Base-by-base conservation (phyloP, 2,329 filamentous ascomycete species). In the Verticillium klebahnii region DNA sequence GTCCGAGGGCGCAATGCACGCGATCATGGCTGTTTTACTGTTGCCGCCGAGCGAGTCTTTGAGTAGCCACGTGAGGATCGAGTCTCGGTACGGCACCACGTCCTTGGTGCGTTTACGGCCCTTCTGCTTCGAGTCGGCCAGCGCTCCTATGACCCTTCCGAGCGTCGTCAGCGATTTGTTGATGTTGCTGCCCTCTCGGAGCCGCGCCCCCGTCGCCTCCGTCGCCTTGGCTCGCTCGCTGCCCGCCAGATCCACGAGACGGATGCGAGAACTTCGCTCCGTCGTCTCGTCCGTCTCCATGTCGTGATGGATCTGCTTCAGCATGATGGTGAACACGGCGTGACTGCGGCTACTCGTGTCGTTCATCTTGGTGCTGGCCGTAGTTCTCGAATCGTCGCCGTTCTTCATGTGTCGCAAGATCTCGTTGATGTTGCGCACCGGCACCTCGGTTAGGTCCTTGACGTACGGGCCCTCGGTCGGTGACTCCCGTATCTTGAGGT, bases 11-110 rank as follows among this genome's bases (percentile, higher is more conserved):
- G 93, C 89, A 68, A 99, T 97, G 74, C 95, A 98, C 9, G 95
- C 95, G 70, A 99, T 97, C 95, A 99, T 99, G 65, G 95, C 95
- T 11, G 95, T 99, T 77, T 98, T 99, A 71, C 89, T 94, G 82
- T 99, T 99, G 61, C 95, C 95, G 14, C 95, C 95, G 0, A 99
- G 82, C 1, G 91, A 96, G 75, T 99, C 95, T 74, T 98, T 98
- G 66, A 99, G 83, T 4, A 99, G 84, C 94, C 94, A 89, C 1
- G 86, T 89, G 59, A 89, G 77, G 67, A 89, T 89, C 1, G 92
- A 97, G 76, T 99, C 95, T 66, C 95, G 89, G 75, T 97, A 99
- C 5, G 95, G 95, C 2, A 99, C 86, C 32, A 93, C 86, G 66
- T 85, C 85, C 66, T 80, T 80, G 62, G 67, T 71, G 60, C 80